Base-by-base conservation (phyloP, 768 basidiomycete genomes). In the Ephemerocybe angulata region DNA sequence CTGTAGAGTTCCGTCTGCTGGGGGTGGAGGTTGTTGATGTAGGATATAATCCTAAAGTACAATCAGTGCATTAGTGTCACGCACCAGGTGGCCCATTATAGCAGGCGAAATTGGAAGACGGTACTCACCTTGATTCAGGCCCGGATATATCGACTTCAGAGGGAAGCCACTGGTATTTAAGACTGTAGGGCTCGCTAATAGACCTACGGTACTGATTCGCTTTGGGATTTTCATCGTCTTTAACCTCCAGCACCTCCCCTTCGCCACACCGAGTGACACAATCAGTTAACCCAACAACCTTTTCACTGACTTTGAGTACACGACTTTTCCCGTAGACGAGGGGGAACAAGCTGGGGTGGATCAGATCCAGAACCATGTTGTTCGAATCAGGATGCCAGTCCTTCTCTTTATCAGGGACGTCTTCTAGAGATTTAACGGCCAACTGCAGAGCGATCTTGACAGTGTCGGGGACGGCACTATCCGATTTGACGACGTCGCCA, bases 381-480 rank as follows among this genome's bases (percentile, higher is more conserved):
- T 77, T 62, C 0, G 74, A 73, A 2, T 70, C 67, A 1, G 76
- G 76, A 59, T 77, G 76, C 77, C 76, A 79, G 59, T 79, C 77
- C 24, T 70, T 67, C 56, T 68, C 28, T 0, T 64, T 59, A 4
- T 68, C 69, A 0, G 71, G 68, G 6, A 72, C 65, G 46, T 71
- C 59, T 54, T 78, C 73, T 17, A 77, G 69, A 10, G 58, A 41
- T 2, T 41, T 30, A 17, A 66, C 62, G 10, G 59, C 68, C 4
- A 47, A 43, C 17, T 64, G 58, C 2, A 73, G 57, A 17, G 41
- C 50, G 2, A 60, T 31, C 13, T 53, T 58, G 41, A 70, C 30
- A 2, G 56, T 42, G 1, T 37, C 42, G 1, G 70, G 54, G 29
- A 72, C 55, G 30, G 70, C 67, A 15, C 47, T 44, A 58, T 73